A percentile compares a stretch with the other conserved stretches of the same genome.
Conservation (phyloP, 768 basidiomycete species). For the Leccinum imitatum region DNA sequence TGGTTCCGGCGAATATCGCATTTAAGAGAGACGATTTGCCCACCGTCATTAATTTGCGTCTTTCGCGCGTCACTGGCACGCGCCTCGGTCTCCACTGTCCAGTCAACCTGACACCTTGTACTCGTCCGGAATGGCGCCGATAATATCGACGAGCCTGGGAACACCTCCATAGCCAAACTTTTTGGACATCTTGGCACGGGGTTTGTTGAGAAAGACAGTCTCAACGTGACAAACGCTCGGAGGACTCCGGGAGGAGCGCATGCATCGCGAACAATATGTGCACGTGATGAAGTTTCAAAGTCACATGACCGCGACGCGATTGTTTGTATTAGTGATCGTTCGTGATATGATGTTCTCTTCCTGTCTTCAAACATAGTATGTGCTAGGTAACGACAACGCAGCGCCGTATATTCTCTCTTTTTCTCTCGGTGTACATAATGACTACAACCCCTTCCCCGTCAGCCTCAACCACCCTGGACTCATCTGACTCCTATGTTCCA, state of each 20-base stretch:
- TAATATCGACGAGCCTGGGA: slow-evolving; percentile 94
- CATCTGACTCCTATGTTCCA: slow-evolving; percentile 19
- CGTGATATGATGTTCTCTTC: slow-evolving; percentile 17
- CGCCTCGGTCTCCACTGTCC: too few relatives aligned
- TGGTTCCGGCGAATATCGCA: slow-evolving; percentile 72
- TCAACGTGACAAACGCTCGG: slow-evolving; percentile 22
- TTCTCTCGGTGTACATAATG: slow-evolving; percentile 10
- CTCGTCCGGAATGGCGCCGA: slow-evolving; percentile 97
- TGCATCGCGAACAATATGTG: neutral
- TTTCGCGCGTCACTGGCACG: too few relatives aligned
- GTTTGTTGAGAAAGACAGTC: slow-evolving; percentile 81
- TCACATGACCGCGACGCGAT: slow-evolving; percentile 31
- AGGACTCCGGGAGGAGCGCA: too few relatives aligned
- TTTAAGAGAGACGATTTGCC: slow-evolving; percentile 93
- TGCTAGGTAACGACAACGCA: neutral
- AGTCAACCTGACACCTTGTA: slow-evolving; percentile 54
- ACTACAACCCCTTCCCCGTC: neutral
- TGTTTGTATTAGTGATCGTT: slow-evolving; percentile 22
- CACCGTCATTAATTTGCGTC: slow-evolving; percentile 44
- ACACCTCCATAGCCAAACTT: slow-evolving; percentile 84
- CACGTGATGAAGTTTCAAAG: slow-evolving; percentile 21
- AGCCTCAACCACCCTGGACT: neutral
- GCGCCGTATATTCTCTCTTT: neutral
- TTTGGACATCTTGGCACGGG: slow-evolving; percentile 87
- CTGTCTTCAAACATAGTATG: neutral